A percentile compares a stretch with the other conserved stretches of the same genome.
These are phyloP conservation scores for Plasmodium cynomolgi DNA, from an alignment of 169 alveolate genomes.

Conservation along the genomic window DNA sequence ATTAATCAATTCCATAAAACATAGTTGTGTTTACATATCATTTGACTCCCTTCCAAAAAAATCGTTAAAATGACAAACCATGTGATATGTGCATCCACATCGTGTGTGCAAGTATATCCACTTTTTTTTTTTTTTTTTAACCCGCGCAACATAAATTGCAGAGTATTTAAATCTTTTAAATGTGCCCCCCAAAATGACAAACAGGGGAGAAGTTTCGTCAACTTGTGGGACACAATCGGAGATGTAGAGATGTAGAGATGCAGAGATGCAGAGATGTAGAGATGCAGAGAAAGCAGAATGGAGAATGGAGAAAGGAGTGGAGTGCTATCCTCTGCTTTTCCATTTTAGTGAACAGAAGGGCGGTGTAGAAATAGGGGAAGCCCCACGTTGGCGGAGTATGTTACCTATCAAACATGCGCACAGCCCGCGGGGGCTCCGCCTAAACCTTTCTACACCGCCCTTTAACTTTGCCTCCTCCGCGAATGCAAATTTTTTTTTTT, in stretches of 20 bases:
- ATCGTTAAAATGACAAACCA: background rate
- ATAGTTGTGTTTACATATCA: background rate
- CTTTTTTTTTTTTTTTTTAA: conserved; percentile 22
- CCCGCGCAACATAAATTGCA: background rate
- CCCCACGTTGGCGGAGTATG: background rate
- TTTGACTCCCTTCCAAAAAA: background rate
- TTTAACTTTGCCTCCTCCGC: background rate
- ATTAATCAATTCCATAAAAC: background rate
- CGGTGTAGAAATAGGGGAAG: background rate
- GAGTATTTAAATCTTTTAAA: background rate
- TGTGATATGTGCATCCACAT: background rate
- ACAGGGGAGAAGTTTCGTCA: background rate
- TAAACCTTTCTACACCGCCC: too few relatives aligned
- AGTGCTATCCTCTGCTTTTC: background rate
- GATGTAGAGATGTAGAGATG: too few relatives aligned
- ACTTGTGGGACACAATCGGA: background rate
- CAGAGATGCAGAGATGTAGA: too few relatives aligned
- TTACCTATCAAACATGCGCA: too few relatives aligned
- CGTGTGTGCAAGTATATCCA: background rate
- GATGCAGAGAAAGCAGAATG: too few relatives aligned
- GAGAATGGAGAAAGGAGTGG: background rate
- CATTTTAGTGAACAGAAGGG: background rate
- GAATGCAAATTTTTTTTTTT: background rate
- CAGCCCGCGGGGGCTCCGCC: background rate
- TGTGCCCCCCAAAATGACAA: background rate